These are phyloP conservation scores for Puccinia hordei DNA, from an alignment of 1,284 basidiomycete genomes.

Conservation along the genomic window DNA sequence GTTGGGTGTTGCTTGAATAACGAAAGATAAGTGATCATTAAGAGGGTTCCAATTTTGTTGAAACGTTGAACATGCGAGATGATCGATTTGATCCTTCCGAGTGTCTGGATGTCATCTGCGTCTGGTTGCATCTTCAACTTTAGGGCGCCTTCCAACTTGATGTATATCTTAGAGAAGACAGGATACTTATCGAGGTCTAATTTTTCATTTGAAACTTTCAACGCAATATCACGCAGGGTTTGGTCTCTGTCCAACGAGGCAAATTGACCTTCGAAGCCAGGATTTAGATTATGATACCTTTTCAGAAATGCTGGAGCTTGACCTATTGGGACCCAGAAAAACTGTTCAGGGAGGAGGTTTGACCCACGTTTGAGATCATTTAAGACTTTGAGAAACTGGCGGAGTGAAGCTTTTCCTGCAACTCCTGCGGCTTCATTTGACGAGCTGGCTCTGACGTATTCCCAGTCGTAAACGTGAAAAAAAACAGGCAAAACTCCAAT, in stretches of 20 bases:
- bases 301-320: neutral
- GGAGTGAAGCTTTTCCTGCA: neutral
- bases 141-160: neutral
- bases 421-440: neutral
- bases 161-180: neutral
- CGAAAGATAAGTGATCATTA: conserved; percentile 6
- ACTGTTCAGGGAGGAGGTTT: neutral
- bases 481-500: neutral
- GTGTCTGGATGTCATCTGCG: neutral
- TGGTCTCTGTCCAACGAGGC: neutral
- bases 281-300: neutral
- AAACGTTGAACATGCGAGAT: neutral
- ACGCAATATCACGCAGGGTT: neutral
- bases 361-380: neutral
- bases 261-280: neutral
- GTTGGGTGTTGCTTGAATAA: neutral
- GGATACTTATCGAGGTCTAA: neutral
- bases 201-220: neutral
- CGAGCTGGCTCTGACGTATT: neutral
- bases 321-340: neutral
- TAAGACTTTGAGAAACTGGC: neutral
- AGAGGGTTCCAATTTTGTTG: neutral
- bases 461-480: neutral
- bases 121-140: neutral
- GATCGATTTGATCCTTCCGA: neutral